Percentiles rank a stretch among this genome's conserved stretches.
phyloP scores from a whole-genome alignment of 2,329 filamentous ascomycete species.

The Rutstroemia sydowiana region DNA sequence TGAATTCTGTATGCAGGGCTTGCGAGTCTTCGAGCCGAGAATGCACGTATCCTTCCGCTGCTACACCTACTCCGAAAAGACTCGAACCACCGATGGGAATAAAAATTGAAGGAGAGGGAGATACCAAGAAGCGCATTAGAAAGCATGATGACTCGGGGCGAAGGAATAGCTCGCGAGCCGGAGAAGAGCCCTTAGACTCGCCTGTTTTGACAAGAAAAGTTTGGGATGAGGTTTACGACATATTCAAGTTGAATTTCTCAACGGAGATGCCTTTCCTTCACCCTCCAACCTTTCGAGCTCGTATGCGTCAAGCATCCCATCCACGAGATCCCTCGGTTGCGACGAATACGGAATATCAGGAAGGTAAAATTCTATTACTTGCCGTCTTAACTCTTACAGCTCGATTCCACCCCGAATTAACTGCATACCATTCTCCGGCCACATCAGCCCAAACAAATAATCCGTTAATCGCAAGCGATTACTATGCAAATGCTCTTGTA shows the following conservation, averaged over 20 bases:
- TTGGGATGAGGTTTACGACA: slow-evolving; percentile 62
- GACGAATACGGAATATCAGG: slow-evolving; percentile 25
- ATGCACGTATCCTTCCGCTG: slow-evolving; percentile 59
- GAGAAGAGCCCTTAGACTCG: slow-evolving; percentile 55
- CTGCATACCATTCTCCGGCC: slow-evolving; percentile 36
- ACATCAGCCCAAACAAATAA: slow-evolving; percentile 30
- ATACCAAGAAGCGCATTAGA: slow-evolving; percentile 38
- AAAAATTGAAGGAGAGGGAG: slow-evolving; percentile 31
- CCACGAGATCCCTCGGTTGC: slow-evolving; percentile 23
- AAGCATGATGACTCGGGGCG: slow-evolving; percentile 33
- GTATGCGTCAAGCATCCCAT: slow-evolving; percentile 38
- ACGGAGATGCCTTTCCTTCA: slow-evolving; percentile 68
- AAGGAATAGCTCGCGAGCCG: slow-evolving; percentile 31
- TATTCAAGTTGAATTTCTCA: slow-evolving; percentile 65
- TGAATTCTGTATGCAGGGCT: slow-evolving; percentile 63
- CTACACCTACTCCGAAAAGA: slow-evolving; percentile 27
- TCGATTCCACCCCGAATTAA: slow-evolving; percentile 56
- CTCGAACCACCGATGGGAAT: slow-evolving; percentile 24
- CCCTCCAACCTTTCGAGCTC: slow-evolving; percentile 52
- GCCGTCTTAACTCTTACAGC: slow-evolving; percentile 63
- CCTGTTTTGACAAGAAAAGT: slow-evolving; percentile 54
- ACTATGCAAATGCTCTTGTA: slow-evolving; percentile 53
- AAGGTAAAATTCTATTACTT: slow-evolving; percentile 52
- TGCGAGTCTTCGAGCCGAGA: slow-evolving; percentile 66
- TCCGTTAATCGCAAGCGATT: slow-evolving; percentile 52